These are phyloP conservation scores for Colletotrichum limetticola DNA, from an alignment of 2,329 filamentous ascomycete species.

Conservation along the genomic window DNA sequence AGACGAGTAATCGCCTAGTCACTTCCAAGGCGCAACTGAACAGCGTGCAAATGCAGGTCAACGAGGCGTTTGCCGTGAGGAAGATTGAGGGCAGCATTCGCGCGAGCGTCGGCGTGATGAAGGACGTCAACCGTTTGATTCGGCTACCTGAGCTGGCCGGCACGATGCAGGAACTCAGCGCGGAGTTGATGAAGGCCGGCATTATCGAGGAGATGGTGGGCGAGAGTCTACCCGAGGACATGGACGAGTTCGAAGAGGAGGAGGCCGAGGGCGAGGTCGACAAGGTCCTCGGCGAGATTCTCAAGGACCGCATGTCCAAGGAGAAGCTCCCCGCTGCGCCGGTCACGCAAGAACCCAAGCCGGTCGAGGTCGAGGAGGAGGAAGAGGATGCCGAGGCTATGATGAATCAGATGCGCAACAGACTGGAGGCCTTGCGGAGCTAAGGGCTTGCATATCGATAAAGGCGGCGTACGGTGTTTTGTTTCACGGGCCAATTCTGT, in stretches of 20 bases:
- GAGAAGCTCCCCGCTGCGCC: constrained; percentile 69
- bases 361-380: constrained; percentile 64
- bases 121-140: constrained; percentile 90
- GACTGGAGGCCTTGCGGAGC: constrained; percentile 91
- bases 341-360: constrained; percentile 62
- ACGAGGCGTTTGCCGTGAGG: constrained; percentile 92
- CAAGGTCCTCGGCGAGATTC: constrained; percentile 89
- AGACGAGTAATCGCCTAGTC: constrained; percentile 77
- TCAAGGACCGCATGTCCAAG: constrained; percentile 79
- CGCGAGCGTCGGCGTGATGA: constrained; percentile 92
- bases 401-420: constrained; percentile 92
- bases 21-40: constrained; percentile 93
- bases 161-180: constrained; percentile 88
- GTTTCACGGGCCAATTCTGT: background rate
- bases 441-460: constrained; percentile 49
- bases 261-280: constrained; percentile 86
- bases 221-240: constrained; percentile 82
- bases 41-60: constrained; percentile 97
- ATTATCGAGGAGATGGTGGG: constrained; percentile 98
- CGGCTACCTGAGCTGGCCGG: constrained; percentile 85
- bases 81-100: constrained; percentile 95
- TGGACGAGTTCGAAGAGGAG: constrained; percentile 76
- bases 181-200: constrained; percentile 92
- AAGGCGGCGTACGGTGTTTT: constrained; percentile 31
- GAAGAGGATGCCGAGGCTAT: constrained; percentile 90